phyloP scores from a whole-genome alignment of 805 yeast genomes.

The Candida tibetensis region DNA sequence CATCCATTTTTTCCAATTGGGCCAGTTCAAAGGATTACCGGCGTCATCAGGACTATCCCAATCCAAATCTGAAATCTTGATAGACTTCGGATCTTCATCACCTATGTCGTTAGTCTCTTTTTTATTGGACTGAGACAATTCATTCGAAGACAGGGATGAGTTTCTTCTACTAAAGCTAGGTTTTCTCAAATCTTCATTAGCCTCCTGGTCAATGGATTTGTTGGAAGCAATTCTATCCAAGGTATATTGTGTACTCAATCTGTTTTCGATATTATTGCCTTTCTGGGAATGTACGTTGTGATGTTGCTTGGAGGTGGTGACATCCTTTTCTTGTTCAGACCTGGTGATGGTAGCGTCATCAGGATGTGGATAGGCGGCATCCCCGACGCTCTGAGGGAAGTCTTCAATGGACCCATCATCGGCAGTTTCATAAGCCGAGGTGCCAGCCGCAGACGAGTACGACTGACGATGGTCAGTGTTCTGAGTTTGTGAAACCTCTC shows the following conservation, averaged over 20 bases:
- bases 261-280: slow-evolving; percentile 13
- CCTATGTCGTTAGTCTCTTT: not conserved
- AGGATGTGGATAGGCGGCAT: not conserved
- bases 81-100: slow-evolving; percentile 3
- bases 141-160: not conserved
- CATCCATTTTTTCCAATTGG: slow-evolving; percentile 59
- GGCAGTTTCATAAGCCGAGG: slow-evolving; percentile 37
- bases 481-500: slow-evolving; percentile 21
- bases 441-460: slow-evolving; percentile 20
- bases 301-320: slow-evolving; percentile 1
- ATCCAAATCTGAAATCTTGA: slow-evolving; percentile 24
- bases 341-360: slow-evolving; percentile 2
- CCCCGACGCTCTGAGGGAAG: not conserved
- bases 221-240: slow-evolving; percentile 18
- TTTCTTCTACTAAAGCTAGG: slow-evolving; percentile 4
- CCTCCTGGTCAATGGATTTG: slow-evolving; percentile 18
- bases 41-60: slow-evolving; percentile 67
- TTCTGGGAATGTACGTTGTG: slow-evolving; percentile 2
- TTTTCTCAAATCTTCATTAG: slow-evolving; percentile 13
- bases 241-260: slow-evolving; percentile 15
- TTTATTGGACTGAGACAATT: not conserved
- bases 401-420: slow-evolving; percentile 15
- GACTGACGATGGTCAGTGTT: slow-evolving; percentile 9
- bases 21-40: slow-evolving; percentile 70
- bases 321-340: not conserved